These are phyloP conservation scores for Phaeosphaeriaceae sp. DNA, from an alignment of 2,329 filamentous ascomycete species.

Conservation along the genomic window DNA sequence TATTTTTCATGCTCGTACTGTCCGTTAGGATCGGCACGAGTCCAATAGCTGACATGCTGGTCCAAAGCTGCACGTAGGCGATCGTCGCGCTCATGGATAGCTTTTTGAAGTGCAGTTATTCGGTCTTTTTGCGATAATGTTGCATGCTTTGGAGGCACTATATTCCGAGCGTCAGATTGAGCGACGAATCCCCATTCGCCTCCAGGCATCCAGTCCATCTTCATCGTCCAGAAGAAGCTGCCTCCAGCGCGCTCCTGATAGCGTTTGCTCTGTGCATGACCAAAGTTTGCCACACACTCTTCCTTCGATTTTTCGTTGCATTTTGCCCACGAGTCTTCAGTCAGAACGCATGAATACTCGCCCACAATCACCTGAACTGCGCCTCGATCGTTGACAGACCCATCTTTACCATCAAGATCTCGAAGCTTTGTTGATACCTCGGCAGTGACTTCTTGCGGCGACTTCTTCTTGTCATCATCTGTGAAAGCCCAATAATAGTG, in stretches of 20 bases:
- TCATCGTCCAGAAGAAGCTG: conserved; percentile 66
- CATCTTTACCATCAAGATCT: conserved; percentile 56
- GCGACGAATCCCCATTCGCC: conserved; percentile 67
- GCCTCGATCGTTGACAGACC: conserved; percentile 57
- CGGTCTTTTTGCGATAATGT: conserved; percentile 15
- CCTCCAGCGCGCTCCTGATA: conserved; percentile 61
- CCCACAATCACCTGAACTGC: conserved; percentile 62
- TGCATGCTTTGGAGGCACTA: conserved; percentile 44
- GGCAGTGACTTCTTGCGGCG: conserved; percentile 60
- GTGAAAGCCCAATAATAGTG: conserved; percentile 67
- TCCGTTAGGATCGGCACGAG: conserved; percentile 51
- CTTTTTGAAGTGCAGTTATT: conserved; percentile 44
- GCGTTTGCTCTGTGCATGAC: conserved; percentile 55
- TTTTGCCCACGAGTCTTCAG: conserved; percentile 58
- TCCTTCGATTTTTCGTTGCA: conserved; percentile 42
- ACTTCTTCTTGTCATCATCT: conserved; percentile 59
- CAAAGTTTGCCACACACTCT: conserved; percentile 55
- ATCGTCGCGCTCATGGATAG: conserved; percentile 48
- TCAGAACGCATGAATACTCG: conserved; percentile 66
- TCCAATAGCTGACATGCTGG: conserved; percentile 61
- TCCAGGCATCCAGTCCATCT: conserved; percentile 69
- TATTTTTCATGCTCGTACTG: conserved; percentile 62
- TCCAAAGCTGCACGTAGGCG: conserved; percentile 46
- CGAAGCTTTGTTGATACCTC: conserved; percentile 54
- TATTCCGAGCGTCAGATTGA: conserved; percentile 56